phyloP scores from a whole-genome alignment of 2,329 filamentous ascomycete genomes.

The Apiospora arundinis region DNA sequence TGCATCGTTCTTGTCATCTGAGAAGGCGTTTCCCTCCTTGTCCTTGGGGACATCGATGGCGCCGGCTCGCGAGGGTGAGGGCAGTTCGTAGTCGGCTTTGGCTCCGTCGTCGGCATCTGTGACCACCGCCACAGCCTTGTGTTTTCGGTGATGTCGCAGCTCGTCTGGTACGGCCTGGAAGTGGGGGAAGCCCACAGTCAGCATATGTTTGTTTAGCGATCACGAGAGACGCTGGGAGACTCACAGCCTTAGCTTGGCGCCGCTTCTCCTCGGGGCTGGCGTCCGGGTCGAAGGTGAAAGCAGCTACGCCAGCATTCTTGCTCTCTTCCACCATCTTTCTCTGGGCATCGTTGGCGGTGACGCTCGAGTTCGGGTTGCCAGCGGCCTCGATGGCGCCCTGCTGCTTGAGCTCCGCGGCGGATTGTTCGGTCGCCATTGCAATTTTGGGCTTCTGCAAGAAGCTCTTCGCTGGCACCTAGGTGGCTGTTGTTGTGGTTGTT shows the following conservation, averaged over 20 bases:
- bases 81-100: slow-evolving; percentile 76
- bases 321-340: slow-evolving; percentile 78
- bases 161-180: slow-evolving; percentile 66
- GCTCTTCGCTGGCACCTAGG: background rate
- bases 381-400: slow-evolving; percentile 82
- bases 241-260: slow-evolving; percentile 77
- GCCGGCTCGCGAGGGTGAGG: slow-evolving; percentile 73
- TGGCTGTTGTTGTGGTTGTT: no score
- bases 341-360: slow-evolving; percentile 75
- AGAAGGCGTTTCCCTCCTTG: slow-evolving; percentile 53
- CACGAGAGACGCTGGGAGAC: slow-evolving; percentile 42
- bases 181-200: slow-evolving; percentile 4
- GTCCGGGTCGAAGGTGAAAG: slow-evolving; percentile 87
- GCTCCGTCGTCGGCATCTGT: slow-evolving; percentile 81
- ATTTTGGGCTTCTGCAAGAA: background rate
- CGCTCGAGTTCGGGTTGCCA: slow-evolving; percentile 69
- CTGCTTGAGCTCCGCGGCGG: slow-evolving; percentile 74
- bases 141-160: slow-evolving; percentile 65
- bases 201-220: slow-evolving; percentile 27
- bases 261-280: slow-evolving; percentile 84
- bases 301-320: slow-evolving; percentile 76
- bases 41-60: slow-evolving; percentile 63
- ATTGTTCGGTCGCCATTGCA: slow-evolving; percentile 42
- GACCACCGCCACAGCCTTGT: slow-evolving; percentile 72
- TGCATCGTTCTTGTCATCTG: slow-evolving; percentile 59